A percentile compares a stretch with the other conserved stretches of the same genome.
Conservation (phyloP, 192 early-diverging fungal species). For the Coemansia sp. region DNA sequence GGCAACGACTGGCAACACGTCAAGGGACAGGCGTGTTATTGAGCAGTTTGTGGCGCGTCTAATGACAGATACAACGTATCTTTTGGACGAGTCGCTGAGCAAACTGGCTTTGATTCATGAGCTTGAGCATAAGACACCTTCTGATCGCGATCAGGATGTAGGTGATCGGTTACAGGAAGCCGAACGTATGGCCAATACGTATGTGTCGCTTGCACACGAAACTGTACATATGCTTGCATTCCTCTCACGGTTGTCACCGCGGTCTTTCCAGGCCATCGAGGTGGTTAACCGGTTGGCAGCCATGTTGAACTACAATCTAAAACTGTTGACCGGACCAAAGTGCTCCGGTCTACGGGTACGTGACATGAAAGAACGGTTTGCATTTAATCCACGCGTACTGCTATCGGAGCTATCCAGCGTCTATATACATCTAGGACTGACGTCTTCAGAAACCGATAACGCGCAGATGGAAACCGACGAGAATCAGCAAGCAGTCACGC, state of each 20-base stretch:
- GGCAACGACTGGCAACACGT: slow-evolving; percentile 30
- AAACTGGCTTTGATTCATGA: slow-evolving; percentile 83
- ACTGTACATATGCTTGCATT: slow-evolving; percentile 91
- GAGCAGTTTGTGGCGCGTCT: slow-evolving; percentile 85
- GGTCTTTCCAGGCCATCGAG: slow-evolving; percentile 84
- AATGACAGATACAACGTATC: slow-evolving; percentile 94
- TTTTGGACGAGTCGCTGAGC: slow-evolving; percentile 89
- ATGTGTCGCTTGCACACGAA: slow-evolving; percentile 85
- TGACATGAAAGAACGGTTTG: slow-evolving; percentile 74
- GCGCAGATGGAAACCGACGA: slow-evolving; percentile 14
- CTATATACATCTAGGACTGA: slow-evolving; percentile 72
- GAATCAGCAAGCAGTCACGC: slow-evolving; percentile 21
- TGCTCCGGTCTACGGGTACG: slow-evolving; percentile 84
- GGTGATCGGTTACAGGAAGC: slow-evolving; percentile 42
- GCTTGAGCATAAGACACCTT: slow-evolving; percentile 81
- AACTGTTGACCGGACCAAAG: slow-evolving; percentile 85
- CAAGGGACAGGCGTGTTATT: slow-evolving; percentile 39
- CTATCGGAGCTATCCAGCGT: slow-evolving; percentile 83
- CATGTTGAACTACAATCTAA: slow-evolving; percentile 97
- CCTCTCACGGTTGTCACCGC: slow-evolving; percentile 73
- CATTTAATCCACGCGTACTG: slow-evolving; percentile 81
- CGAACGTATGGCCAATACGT: slow-evolving; percentile 85
- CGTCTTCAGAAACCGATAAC: slow-evolving; percentile 8
- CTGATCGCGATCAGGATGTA: slow-evolving; percentile 65
- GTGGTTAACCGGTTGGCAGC: slow-evolving; percentile 91